phyloP scores from a whole-genome alignment of 345 rosid species.

The Kandelia obovata region DNA sequence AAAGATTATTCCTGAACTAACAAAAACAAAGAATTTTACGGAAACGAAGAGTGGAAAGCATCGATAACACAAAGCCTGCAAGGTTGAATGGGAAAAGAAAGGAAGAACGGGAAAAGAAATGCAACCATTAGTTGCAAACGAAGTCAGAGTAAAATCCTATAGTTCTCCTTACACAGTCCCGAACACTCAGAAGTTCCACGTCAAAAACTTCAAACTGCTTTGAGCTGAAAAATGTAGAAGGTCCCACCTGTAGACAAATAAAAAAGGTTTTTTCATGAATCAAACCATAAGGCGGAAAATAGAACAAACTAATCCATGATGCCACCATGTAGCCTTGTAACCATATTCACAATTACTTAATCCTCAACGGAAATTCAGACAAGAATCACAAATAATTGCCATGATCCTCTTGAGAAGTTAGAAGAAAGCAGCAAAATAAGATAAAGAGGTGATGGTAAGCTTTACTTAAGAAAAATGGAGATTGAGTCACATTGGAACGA shows the following conservation, averaged over 20 bases:
- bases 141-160: slow-evolving; percentile 93
- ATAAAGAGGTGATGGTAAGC: neutral
- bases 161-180: slow-evolving; percentile 81
- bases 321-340: neutral
- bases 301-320: neutral
- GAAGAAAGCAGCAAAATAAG: neutral
- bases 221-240: slow-evolving; percentile 94
- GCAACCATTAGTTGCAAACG: slow-evolving; percentile 47
- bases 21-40: too few species aligned
- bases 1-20: too few species aligned
- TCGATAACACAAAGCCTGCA: neutral
- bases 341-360: neutral
- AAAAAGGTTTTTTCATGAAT: neutral
- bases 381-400: too few species aligned
- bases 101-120: neutral
- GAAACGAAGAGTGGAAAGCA: neutral
- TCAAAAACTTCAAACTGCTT: slow-evolving; percentile 94
- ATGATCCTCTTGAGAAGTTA: too few species aligned
- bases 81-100: neutral
- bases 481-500: slow-evolving; percentile 26
- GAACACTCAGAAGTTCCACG: slow-evolving; percentile 67
- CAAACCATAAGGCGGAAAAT: neutral
- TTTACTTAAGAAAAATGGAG: neutral
- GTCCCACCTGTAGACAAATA: slow-evolving; percentile 60
- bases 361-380: too few species aligned